phyloP scores from a whole-genome alignment of 2,329 filamentous ascomycete genomes.

The Chrysoporthe austroafricana region DNA sequence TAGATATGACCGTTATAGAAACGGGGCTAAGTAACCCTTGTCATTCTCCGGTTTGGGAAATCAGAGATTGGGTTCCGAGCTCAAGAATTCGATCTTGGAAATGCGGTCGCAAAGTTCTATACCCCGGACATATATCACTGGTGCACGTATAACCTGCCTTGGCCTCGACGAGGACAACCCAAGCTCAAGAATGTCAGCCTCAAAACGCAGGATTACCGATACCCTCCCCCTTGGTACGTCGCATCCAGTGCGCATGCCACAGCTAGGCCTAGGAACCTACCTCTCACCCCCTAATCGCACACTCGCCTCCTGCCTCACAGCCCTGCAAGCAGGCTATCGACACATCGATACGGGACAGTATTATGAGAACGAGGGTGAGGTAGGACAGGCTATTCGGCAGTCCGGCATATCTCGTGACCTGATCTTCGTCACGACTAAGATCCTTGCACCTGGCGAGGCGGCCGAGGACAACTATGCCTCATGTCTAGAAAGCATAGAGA shows the following conservation, averaged over 20 bases:
- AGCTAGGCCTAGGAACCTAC: constrained; percentile 30
- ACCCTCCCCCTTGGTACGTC: constrained; percentile 8
- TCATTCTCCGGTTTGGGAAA: background rate
- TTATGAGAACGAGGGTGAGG: constrained; percentile 65
- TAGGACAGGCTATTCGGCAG: constrained; percentile 61
- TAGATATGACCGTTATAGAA: constrained; percentile 1
- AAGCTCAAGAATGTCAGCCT: background rate
- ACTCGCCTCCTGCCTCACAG: constrained; percentile 42
- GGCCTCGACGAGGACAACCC: too few species aligned
- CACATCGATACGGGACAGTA: constrained; percentile 66
- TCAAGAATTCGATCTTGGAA: background rate
- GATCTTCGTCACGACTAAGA: constrained; percentile 67
- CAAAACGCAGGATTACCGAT: background rate
- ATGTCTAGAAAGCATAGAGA: constrained; percentile 64
- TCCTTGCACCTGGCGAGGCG: constrained; percentile 44
- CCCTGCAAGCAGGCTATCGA: constrained; percentile 55
- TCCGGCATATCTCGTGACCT: constrained; percentile 56
- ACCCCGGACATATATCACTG: background rate
- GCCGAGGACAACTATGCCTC: constrained; percentile 55
- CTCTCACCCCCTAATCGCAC: constrained; percentile 20
- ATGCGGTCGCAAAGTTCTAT: background rate
- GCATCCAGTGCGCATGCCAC: constrained; percentile 14
- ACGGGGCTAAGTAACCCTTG: background rate
- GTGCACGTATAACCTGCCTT: too few species aligned
- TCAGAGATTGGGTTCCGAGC: background rate